Percentiles rank a stretch among this genome's conserved stretches.
phyloP scores from a whole-genome alignment of 2,329 filamentous ascomycete genomes.

The Xylariomycetidae sp. region DNA sequence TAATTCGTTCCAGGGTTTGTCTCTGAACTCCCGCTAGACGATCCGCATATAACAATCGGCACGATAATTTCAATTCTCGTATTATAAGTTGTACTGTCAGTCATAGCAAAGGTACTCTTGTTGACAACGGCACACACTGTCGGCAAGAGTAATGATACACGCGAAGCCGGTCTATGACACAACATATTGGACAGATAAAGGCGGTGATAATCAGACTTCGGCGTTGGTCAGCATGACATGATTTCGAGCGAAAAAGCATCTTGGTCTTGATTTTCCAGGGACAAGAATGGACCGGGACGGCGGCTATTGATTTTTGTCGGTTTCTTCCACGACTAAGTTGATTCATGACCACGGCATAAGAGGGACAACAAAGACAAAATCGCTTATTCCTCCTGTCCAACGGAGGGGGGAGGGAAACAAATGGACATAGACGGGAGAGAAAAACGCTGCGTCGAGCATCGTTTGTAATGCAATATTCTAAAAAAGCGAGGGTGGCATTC shows the following conservation, averaged over 20 bases:
- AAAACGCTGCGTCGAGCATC: conserved; percentile 21
- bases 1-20: conserved; percentile 64
- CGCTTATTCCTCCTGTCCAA: conserved; percentile 18
- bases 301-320: conserved; percentile 9
- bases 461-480: conserved; percentile 24
- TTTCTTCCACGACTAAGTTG: conserved; percentile 22
- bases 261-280: conserved; percentile 15
- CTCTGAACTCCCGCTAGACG: conserved; percentile 57
- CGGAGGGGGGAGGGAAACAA: neutral
- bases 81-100: no score
- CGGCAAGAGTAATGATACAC: no score
- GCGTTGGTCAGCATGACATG: conserved; percentile 20
- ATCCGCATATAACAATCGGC: conserved; percentile 1
- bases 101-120: no score
- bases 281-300: conserved; percentile 16
- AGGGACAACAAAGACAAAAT: conserved; percentile 28
- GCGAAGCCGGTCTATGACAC: no score
- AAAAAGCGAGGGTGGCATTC: conserved; percentile 15
- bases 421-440: conserved; percentile 24
- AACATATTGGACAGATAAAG: conserved; percentile 21
- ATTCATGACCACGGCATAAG: conserved; percentile 28
- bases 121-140: no score
- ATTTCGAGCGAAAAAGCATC: conserved; percentile 21
- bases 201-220: conserved; percentile 19
- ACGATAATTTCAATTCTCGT: conserved; percentile 24